Conservation (phyloP, 805 yeast species). For the Myxozyma udenii region DNA sequence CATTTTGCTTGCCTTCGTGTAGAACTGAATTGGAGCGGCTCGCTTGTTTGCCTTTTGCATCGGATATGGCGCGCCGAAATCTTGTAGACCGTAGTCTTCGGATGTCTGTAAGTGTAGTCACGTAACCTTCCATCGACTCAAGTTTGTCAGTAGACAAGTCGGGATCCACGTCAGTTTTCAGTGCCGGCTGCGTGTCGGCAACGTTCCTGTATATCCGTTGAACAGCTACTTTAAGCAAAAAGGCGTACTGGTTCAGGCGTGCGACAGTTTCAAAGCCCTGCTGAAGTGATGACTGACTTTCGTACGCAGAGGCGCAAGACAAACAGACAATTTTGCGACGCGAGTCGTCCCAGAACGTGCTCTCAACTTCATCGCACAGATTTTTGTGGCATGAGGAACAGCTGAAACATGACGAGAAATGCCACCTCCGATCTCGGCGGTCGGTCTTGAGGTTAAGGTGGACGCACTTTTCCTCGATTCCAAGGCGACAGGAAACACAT, state of each 20-base stretch:
- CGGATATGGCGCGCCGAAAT: constrained; percentile 48
- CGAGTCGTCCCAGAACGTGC: constrained; percentile 42
- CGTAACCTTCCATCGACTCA: constrained; percentile 43
- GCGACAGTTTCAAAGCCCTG: constrained; percentile 57
- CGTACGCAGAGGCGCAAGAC: too few relatives aligned
- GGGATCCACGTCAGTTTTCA: too few relatives aligned
- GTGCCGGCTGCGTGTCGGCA: constrained; percentile 8
- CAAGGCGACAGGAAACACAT: constrained; percentile 66
- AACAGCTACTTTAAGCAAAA: constrained; percentile 77
- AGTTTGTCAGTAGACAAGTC: constrained; percentile 11
- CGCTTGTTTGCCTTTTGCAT: constrained; percentile 52
- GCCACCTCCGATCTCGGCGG: constrained; percentile 67
- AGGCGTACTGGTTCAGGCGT: constrained; percentile 69
- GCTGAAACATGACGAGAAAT: constrained; percentile 55
- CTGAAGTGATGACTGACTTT: too few relatives aligned
- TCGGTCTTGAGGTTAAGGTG: constrained; percentile 5
- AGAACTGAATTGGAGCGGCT: constrained; percentile 65
- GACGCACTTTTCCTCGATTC: constrained; percentile 61
- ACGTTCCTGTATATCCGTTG: constrained; percentile 47
- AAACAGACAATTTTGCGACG: constrained; percentile 52
- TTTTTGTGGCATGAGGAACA: constrained; percentile 58
- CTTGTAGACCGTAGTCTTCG: constrained; percentile 71
- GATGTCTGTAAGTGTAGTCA: constrained; percentile 70
- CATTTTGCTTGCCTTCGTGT: too few relatives aligned
- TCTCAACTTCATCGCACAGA: constrained; percentile 40